Percentiles rank a stretch among this genome's conserved stretches.
These are phyloP conservation scores for Acorus calamus DNA, from an alignment of 106 monocot species.

Conservation along the genomic window DNA sequence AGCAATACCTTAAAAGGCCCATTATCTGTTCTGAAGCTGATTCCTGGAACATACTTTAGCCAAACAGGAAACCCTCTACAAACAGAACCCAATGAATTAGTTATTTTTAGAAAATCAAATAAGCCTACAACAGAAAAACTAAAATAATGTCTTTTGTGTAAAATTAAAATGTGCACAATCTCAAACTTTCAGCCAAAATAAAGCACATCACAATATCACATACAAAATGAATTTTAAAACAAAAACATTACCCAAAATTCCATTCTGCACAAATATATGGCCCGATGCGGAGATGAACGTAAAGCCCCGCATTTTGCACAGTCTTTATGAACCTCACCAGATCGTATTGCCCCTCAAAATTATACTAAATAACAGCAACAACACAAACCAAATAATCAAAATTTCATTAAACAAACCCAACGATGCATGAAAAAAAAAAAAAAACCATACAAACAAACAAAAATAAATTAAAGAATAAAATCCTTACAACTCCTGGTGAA, in stretches of 20 bases:
- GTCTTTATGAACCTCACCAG: conserved; percentile 92
- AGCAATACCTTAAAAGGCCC: conserved; percentile 84
- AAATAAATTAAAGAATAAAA: too few relatives aligned
- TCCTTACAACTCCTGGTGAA: too few relatives aligned
- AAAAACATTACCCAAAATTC: conserved; percentile 77
- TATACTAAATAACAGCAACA: conserved; percentile 39
- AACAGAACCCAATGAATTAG: not conserved
- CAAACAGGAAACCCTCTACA: conserved; percentile 92
- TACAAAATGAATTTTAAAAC: not conserved
- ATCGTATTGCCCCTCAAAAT: conserved; percentile 93
- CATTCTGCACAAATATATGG: conserved; percentile 96
- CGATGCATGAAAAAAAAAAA: too few relatives aligned
- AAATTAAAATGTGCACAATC: not conserved
- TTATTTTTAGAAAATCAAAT: not conserved
- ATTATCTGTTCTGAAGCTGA: conserved; percentile 98
- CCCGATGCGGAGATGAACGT: conserved; percentile 78
- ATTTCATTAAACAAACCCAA: too few relatives aligned
- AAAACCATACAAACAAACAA: too few relatives aligned
- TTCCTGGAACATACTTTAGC: conserved; percentile 97
- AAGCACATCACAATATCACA: not conserved
- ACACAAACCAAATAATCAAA: conserved; percentile 3
- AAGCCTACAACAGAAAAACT: not conserved
- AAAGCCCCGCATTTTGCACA: conserved; percentile 76
- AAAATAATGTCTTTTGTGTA: not conserved
- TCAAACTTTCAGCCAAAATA: not conserved